Evolutionary conservation across 2,329 filamentous ascomycete genomes (phyloP).

Genomic region (Talaromyces sp.): DNA sequence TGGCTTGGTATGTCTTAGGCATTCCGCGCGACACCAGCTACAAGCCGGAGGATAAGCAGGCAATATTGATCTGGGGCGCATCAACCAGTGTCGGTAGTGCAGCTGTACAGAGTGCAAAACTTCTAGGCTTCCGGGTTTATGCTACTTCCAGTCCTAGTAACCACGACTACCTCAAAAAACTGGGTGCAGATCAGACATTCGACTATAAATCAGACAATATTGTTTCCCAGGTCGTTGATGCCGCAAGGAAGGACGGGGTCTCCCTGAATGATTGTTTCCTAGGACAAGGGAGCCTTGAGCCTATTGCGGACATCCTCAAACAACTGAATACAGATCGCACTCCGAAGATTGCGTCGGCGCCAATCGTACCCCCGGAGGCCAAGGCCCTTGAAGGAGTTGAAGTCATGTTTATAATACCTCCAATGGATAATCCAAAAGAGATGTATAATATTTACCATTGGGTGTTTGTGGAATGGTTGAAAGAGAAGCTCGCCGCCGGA

Average conservation of each 20-base stretch:
- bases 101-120: conserved; percentile 37
- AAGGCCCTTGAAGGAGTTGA: conserved; percentile 1
- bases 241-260: conserved; percentile 17
- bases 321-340: neutral
- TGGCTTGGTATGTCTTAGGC: conserved; percentile 21
- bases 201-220: conserved; percentile 34
- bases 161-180: conserved; percentile 29
- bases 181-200: conserved; percentile 36
- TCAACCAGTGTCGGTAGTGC: conserved; percentile 36
- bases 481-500: conserved; percentile 14
- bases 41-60: conserved; percentile 18
- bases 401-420: conserved; percentile 12
- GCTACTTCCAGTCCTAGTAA: conserved; percentile 35
- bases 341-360: conserved; percentile 5
- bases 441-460: conserved; percentile 13
- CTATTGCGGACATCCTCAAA: neutral
- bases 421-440: conserved; percentile 9
- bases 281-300: conserved; percentile 1
- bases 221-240: conserved; percentile 22
- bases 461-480: conserved; percentile 17
- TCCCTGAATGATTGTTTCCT: conserved; percentile 6
- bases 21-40: conserved; percentile 18
- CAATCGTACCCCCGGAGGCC: neutral
- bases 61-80: conserved; percentile 39
- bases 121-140: conserved; percentile 35